Percentiles rank a stretch among this genome's conserved stretches.
Conservation (phyloP, 2,329 filamentous ascomycete species). For the Camillea tinctor region DNA sequence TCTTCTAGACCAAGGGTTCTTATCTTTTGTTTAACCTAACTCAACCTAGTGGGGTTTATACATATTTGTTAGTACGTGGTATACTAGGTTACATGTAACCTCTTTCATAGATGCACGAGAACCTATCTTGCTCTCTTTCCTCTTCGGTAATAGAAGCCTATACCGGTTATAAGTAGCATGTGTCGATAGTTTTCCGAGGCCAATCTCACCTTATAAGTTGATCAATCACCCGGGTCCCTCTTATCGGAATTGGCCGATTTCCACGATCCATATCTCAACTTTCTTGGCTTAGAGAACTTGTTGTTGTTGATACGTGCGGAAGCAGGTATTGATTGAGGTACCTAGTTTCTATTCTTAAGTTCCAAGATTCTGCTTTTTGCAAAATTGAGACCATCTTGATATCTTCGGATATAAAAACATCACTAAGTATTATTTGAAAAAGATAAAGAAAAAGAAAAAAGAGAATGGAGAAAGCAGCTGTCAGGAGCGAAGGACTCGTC, state of each 20-base stretch:
- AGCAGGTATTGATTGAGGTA: not conserved
- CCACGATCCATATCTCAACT: slow-evolving; percentile 1
- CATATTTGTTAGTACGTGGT: not conserved
- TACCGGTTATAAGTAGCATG: not conserved
- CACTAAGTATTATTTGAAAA: slow-evolving; percentile 5
- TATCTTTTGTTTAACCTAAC: not conserved
- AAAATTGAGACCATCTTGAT: not conserved
- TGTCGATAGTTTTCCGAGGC: not conserved
- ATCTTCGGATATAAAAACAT: not conserved
- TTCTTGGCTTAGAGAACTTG: not conserved
- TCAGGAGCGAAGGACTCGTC: slow-evolving; percentile 51
- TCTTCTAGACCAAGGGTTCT: not conserved
- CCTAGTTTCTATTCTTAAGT: not conserved
- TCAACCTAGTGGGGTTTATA: not conserved
- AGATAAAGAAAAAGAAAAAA: no score
- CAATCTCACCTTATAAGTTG: not conserved
- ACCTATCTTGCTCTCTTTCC: not conserved
- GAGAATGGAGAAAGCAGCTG: slow-evolving; percentile 44
- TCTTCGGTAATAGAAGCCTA: not conserved
- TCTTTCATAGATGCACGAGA: not conserved
- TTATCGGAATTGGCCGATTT: slow-evolving; percentile 3
- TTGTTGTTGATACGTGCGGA: not conserved
- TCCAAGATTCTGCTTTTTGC: not conserved
- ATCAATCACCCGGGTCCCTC: no score
- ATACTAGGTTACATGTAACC: not conserved